These are phyloP conservation scores for barrel medic (Medicago truncatula) DNA, from an alignment of 306 rosid species.

Conservation along the genomic window MtrunA17r5.0-ANR NC_053047.1:41308501-41309000, in stretches of 20 bases:
- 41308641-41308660: conserved; percentile 98
- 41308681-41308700: conserved; percentile 84
- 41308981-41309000: no score
- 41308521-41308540: background rate
- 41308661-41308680: conserved; percentile 93
- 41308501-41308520: background rate
- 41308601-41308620: conserved; percentile 81
- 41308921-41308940: no score
- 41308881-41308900: conserved; percentile 9
- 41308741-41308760: background rate
- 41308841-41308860: background rate
- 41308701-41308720: conserved; percentile 90
- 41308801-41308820: background rate
- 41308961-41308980: no score
- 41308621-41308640: conserved; percentile 85
- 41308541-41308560: background rate
- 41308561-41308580: background rate
- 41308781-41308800: background rate
- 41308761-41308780: background rate
- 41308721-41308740: conserved; percentile 64
- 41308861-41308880: no score
- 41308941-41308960: no score
- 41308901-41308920: no score
- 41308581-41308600: background rate
- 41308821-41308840: background rate